These are phyloP conservation scores for Pseudocercospora pini-densiflorae DNA, from an alignment of 2,329 filamentous ascomycete species.

Conservation along the genomic window DNA sequence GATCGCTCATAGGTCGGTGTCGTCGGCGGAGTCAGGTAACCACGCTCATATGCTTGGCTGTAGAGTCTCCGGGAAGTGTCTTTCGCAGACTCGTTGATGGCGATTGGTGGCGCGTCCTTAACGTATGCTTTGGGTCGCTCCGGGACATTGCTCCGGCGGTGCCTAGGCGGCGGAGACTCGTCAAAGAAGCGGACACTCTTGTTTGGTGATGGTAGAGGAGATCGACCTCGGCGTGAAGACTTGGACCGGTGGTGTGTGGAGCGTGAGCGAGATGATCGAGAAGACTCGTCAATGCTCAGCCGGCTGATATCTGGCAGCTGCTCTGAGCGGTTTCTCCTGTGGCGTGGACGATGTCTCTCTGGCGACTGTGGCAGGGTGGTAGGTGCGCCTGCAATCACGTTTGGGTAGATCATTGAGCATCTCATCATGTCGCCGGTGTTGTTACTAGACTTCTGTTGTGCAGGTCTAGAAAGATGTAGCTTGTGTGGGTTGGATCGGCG, in stretches of 20 bases:
- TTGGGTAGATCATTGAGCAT: slow-evolving; percentile 20
- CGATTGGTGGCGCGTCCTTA: slow-evolving; percentile 25
- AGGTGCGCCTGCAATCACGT: slow-evolving; percentile 1
- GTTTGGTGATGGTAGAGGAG: slow-evolving; percentile 14
- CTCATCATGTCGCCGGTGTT: slow-evolving; percentile 16
- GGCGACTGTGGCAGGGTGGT: background rate
- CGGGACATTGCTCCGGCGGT: slow-evolving; percentile 5
- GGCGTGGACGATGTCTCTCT: slow-evolving; percentile 2
- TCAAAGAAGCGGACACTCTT: slow-evolving; percentile 29
- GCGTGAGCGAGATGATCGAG: slow-evolving; percentile 13
- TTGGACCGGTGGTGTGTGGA: slow-evolving; percentile 8
- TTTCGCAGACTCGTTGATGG: slow-evolving; percentile 26
- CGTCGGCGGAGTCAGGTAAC: background rate
- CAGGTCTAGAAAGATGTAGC: slow-evolving; percentile 1
- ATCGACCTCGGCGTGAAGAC: slow-evolving; percentile 2
- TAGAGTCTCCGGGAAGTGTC: slow-evolving; percentile 28
- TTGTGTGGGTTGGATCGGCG: background rate
- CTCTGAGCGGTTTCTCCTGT: slow-evolving; percentile 8
- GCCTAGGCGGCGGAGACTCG: slow-evolving; percentile 17
- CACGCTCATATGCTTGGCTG: slow-evolving; percentile 5
- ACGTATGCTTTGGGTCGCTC: slow-evolving; percentile 26
- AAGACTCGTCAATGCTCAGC: slow-evolving; percentile 13
- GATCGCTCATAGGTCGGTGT: background rate
- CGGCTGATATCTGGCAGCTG: slow-evolving; percentile 19
- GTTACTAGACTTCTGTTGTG: background rate